Evolutionary conservation across 768 basidiomycete species (phyloP).

Genomic region (Cystobasidium ongulense): DNA sequence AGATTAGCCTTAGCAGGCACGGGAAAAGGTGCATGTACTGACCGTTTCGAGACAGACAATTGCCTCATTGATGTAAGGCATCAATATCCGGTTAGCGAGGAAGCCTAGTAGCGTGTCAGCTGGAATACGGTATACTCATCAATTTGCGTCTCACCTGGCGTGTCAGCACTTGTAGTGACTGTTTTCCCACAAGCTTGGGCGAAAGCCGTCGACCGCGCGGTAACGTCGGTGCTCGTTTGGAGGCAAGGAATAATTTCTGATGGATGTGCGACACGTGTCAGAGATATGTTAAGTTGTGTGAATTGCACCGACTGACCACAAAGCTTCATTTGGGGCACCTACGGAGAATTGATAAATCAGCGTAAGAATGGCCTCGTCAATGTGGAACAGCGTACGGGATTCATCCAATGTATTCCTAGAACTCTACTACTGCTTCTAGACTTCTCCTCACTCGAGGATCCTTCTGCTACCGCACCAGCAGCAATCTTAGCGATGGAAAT

Average conservation of each 20-base stretch:
- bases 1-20: background rate
- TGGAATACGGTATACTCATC: too few species aligned
- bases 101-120: slow-evolving; percentile 18
- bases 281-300: background rate
- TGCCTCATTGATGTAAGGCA: slow-evolving; percentile 98
- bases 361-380: background rate
- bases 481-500: slow-evolving; percentile 94
- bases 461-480: slow-evolving; percentile 60
- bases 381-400: background rate
- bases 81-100: slow-evolving; percentile 50
- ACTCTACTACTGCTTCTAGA: slow-evolving; percentile 45
- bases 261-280: slow-evolving; percentile 57
- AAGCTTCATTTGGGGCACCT: slow-evolving; percentile 33
- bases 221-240: slow-evolving; percentile 71
- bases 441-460: slow-evolving; percentile 50
- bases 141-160: slow-evolving; percentile 61
- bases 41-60: slow-evolving; percentile 82
- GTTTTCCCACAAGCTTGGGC: slow-evolving; percentile 87
- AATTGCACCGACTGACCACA: background rate
- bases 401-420: slow-evolving; percentile 53
- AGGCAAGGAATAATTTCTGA: slow-evolving; percentile 91
- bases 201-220: slow-evolving; percentile 68
- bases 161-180: slow-evolving; percentile 81
- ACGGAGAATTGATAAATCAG: background rate
- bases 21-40: background rate